Conservation (phyloP, 768 basidiomycete species). For the Russula ochroleuca region DNA sequence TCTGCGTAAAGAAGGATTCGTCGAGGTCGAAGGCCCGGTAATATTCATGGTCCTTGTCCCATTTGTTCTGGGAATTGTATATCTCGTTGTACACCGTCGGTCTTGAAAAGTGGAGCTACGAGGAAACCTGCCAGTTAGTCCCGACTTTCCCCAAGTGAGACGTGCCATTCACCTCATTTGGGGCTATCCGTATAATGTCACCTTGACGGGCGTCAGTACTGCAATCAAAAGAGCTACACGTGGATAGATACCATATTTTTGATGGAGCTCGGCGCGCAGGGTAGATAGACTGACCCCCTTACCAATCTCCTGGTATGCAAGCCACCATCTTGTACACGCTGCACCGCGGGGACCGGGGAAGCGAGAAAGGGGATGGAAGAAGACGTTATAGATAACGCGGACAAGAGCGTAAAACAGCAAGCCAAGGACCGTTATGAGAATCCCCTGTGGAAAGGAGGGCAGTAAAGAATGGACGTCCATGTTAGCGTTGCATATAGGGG, state of each 20-base stretch:
- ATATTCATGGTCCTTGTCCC: slow-evolving; percentile 40
- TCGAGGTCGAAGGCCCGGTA: slow-evolving; percentile 39
- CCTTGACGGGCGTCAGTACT: slow-evolving; percentile 3
- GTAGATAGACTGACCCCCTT: slow-evolving; percentile 13
- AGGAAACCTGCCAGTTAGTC: not conserved
- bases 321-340: slow-evolving; percentile 21
- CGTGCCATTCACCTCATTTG: slow-evolving; percentile 11
- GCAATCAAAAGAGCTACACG: not conserved
- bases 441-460: slow-evolving; percentile 1
- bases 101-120: slow-evolving; percentile 18
- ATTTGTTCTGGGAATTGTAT: slow-evolving; percentile 27
- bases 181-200: slow-evolving; percentile 19
- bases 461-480: slow-evolving; percentile 3
- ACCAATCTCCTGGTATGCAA: slow-evolving; percentile 19
- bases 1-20: slow-evolving; percentile 38
- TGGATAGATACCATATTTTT: slow-evolving; percentile 11
- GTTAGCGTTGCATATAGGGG: not conserved
- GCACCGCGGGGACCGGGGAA: slow-evolving; percentile 23
- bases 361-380: slow-evolving; percentile 18
- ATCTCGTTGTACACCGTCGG: slow-evolving; percentile 20
- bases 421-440: not conserved
- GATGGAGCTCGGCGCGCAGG: slow-evolving; percentile 15
- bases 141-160: not conserved
- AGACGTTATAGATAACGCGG: slow-evolving; percentile 7
- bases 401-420: slow-evolving; percentile 3